Evolutionary conservation across 2,329 filamentous ascomycete species (phyloP).

Genomic region (Zymoseptoria passerinii): DNA sequence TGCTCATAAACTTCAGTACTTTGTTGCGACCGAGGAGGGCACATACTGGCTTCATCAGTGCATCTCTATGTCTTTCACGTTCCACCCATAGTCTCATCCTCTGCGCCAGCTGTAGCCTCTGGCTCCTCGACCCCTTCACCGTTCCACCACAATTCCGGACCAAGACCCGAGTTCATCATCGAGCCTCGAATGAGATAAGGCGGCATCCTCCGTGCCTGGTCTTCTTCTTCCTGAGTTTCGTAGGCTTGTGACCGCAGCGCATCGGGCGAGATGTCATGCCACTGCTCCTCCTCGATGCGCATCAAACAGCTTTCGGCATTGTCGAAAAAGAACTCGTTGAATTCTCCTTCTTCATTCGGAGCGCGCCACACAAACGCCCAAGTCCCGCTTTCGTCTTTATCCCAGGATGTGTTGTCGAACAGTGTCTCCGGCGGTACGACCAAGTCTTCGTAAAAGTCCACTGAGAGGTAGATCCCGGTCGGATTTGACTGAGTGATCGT

Average conservation of each 20-base stretch:
- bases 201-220: constrained; percentile 52
- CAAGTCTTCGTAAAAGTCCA: constrained; percentile 93
- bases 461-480: constrained; percentile 52
- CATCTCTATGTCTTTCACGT: constrained; percentile 3
- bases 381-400: constrained; percentile 22
- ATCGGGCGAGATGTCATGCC: constrained; percentile 85
- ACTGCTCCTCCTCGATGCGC: constrained; percentile 76
- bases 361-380: constrained; percentile 74
- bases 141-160: constrained; percentile 42
- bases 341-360: constrained; percentile 49
- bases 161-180: constrained; percentile 42
- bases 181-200: constrained; percentile 58
- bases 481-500: constrained; percentile 74
- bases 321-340: constrained; percentile 68
- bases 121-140: constrained; percentile 18
- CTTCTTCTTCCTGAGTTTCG: constrained; percentile 50
- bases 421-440: constrained; percentile 65
- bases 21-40: too few species aligned
- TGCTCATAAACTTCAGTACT: too few species aligned
- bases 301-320: constrained; percentile 82
- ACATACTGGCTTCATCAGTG: too few species aligned
- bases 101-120: constrained; percentile 1
- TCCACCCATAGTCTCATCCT: constrained; percentile 10
- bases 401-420: constrained; percentile 53
- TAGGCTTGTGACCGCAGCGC: constrained; percentile 39